phyloP scores from a whole-genome alignment of 2,329 filamentous ascomycete species.

The Calycina marina region DNA sequence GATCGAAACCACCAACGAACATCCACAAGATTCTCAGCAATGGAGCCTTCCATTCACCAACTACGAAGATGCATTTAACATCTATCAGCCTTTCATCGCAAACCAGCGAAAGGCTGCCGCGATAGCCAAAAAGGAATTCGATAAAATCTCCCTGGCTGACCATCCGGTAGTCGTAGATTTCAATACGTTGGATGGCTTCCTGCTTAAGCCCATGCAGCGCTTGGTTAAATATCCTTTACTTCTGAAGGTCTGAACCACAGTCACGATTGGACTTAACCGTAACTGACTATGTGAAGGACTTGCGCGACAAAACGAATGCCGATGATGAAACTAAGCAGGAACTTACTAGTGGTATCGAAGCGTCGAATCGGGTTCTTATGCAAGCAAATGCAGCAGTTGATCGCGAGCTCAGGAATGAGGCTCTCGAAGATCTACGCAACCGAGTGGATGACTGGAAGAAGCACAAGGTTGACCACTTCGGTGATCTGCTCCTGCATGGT shows the following conservation, averaged over 20 bases:
- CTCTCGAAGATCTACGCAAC: conserved; percentile 63
- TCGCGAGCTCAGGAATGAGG: conserved; percentile 70
- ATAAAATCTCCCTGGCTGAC: conserved; percentile 65
- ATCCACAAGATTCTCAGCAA: conserved; percentile 61
- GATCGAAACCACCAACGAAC: conserved; percentile 87
- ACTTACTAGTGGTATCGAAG: conserved; percentile 61
- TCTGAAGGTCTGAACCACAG: conserved; percentile 46
- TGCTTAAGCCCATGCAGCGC: conserved; percentile 93
- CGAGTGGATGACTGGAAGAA: conserved; percentile 97
- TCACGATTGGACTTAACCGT: background rate
- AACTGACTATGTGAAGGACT: conserved; percentile 40
- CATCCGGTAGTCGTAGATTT: conserved; percentile 74
- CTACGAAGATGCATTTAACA: conserved; percentile 76
- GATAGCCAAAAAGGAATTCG: conserved; percentile 71
- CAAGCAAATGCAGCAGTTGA: conserved; percentile 87
- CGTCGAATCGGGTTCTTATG: conserved; percentile 66
- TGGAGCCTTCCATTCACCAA: conserved; percentile 88
- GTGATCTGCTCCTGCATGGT: conserved; percentile 74
- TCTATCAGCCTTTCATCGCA: conserved; percentile 94
- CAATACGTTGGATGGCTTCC: conserved; percentile 77
- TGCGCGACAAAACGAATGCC: conserved; percentile 69
- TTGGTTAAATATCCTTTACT: conserved; percentile 89
- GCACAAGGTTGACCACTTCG: conserved; percentile 81
- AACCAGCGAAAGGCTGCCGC: conserved; percentile 87
- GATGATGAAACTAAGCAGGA: conserved; percentile 58